These are phyloP conservation scores for Pseudocercospora pini-densiflorae DNA, from an alignment of 2,329 filamentous ascomycete genomes.

Conservation along the genomic window DNA sequence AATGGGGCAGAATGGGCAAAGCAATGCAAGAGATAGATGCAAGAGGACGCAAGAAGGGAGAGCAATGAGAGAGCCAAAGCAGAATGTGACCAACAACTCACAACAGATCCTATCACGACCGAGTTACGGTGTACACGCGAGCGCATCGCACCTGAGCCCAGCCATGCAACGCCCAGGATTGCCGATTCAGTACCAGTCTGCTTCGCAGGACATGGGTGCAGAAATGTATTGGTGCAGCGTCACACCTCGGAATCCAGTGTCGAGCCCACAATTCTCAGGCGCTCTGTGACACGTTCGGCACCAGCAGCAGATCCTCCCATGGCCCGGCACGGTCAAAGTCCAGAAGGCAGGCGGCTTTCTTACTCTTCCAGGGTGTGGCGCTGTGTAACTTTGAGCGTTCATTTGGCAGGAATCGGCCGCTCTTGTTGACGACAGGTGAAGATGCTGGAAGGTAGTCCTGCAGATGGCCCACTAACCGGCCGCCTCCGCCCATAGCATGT, in stretches of 20 bases:
- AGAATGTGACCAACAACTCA: conserved; percentile 10
- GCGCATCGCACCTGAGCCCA: conserved; percentile 20
- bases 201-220: conserved; percentile 15
- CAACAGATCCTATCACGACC: conserved; percentile 20
- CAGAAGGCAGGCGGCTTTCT: neutral
- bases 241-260: conserved; percentile 21
- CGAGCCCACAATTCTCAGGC: conserved; percentile 21
- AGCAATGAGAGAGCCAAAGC: neutral
- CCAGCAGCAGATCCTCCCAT: conserved; percentile 20
- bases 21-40: conserved; percentile 6
- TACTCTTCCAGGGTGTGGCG: conserved; percentile 9
- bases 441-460: neutral
- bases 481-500: neutral
- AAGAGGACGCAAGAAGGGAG: conserved; percentile 7
- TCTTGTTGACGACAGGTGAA: neutral
- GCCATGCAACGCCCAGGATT: conserved; percentile 22
- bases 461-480: conserved; percentile 4
- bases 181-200: conserved; percentile 17
- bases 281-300: conserved; percentile 28
- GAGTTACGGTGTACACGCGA: conserved; percentile 30
- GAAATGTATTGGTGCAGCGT: conserved; percentile 30
- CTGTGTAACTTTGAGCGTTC: conserved; percentile 10
- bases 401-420: conserved; percentile 9
- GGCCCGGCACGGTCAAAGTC: conserved; percentile 7
- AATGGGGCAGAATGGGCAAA: neutral